Conservation (phyloP, 306 rosid species). For the Cyamopsis tetragonoloba region DNA sequence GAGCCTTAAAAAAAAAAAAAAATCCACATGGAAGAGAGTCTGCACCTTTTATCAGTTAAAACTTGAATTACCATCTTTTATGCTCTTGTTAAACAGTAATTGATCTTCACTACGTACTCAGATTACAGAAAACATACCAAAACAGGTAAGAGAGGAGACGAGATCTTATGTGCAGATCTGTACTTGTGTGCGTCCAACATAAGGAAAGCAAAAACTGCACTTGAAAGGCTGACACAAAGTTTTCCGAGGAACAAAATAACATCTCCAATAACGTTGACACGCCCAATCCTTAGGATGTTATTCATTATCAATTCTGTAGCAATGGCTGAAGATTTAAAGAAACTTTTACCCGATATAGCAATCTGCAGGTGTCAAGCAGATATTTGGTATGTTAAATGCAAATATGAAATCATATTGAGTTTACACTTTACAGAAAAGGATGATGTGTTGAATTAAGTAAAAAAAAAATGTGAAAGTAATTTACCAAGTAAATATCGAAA, state of each 20-base stretch:
- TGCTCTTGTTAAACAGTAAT: constrained; percentile 10
- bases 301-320: constrained; percentile 83
- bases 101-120: background rate
- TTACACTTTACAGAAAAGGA: background rate
- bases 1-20: too few species aligned
- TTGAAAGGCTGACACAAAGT: constrained; percentile 84
- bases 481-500: background rate
- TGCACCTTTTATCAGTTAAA: background rate
- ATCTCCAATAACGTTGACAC: constrained; percentile 91
- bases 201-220: constrained; percentile 82
- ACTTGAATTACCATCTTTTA: background rate
- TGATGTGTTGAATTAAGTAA: background rate
- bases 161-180: constrained; percentile 72
- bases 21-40: background rate
- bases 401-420: background rate
- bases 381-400: background rate
- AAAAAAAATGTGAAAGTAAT: background rate
- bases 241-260: constrained; percentile 91
- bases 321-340: constrained; percentile 71
- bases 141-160: constrained; percentile 92
- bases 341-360: constrained; percentile 89
- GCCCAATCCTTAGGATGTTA: constrained; percentile 88
- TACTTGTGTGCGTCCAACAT: constrained; percentile 87
- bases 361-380: constrained; percentile 52
- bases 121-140: constrained; percentile 56